Percentiles rank a stretch among this genome's conserved stretches.
These are phyloP conservation scores for Scedosporium apiospermum DNA, from an alignment of 2,329 filamentous ascomycete species.

Conservation along the genomic window DNA sequence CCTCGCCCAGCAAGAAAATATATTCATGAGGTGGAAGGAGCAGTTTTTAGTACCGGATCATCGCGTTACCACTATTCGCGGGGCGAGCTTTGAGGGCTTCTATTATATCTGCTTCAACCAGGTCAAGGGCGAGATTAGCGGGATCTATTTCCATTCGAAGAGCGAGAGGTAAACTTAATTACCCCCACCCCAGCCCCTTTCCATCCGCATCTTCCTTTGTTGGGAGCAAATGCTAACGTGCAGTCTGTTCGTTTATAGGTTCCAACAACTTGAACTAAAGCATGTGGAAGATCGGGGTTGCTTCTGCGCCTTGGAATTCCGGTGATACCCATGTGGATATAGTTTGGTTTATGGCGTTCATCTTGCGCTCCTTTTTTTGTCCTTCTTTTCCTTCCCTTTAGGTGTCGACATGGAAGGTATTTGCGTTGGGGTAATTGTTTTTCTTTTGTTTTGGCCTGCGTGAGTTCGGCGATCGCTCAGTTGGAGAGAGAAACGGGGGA, in stretches of 20 bases:
- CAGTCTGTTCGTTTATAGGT: slow-evolving; percentile 38
- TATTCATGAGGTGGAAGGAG: slow-evolving; percentile 99
- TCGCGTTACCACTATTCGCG: slow-evolving; percentile 78
- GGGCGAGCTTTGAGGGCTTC: slow-evolving; percentile 95
- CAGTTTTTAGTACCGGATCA: slow-evolving; percentile 96
- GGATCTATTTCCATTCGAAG: slow-evolving; percentile 96
- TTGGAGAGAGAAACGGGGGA: not conserved
- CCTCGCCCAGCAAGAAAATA: slow-evolving; percentile 69
- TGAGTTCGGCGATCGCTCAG: too few relatives aligned
- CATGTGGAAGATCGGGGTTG: slow-evolving; percentile 80
- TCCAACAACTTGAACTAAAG: slow-evolving; percentile 85
- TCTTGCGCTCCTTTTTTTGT: not conserved
- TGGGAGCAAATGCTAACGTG: not conserved
- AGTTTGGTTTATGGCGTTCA: not conserved
- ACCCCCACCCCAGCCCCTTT: not conserved
- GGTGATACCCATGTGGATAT: slow-evolving; percentile 16
- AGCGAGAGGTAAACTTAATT: slow-evolving; percentile 72
- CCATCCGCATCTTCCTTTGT: not conserved
- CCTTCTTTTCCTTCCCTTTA: not conserved
- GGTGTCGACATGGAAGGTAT: too few relatives aligned
- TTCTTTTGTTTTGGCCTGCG: too few relatives aligned
- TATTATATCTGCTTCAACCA: slow-evolving; percentile 99
- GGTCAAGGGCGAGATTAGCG: slow-evolving; percentile 71
- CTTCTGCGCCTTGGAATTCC: slow-evolving; percentile 78
- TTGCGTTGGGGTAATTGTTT: too few relatives aligned